Evolutionary conservation across 2,329 filamentous ascomycete genomes (phyloP), one percentile per base, ranked within the genome.

Genomic region (Trichothecium sympodiale): DNA sequence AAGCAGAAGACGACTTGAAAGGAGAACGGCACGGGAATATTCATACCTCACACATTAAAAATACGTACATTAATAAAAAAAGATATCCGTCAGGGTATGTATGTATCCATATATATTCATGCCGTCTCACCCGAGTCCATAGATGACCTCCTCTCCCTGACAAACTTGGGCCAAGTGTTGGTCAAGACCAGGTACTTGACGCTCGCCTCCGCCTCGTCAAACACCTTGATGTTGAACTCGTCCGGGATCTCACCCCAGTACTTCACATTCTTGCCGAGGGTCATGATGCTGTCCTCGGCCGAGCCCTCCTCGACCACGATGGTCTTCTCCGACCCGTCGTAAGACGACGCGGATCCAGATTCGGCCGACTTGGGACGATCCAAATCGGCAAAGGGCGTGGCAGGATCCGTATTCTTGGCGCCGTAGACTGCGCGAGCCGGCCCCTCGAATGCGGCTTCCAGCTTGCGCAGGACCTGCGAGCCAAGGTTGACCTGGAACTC

Each of bases 141-240:
- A 2, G 55, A 59, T n/a, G 47, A 45, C 25, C 55, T 46, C 33
- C 55, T 46, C 34, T 67, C 63, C 39, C 54, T 60, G 40, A 74
- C 64, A 42, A 69, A 77, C 48, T 73, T 74, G 26, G 71, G 70
- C 78, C 78, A 83, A 1, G 78, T 83, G 50, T 82, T 82, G 12
- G 76, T 80, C 37, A 81, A 57, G 3, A 83, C 76, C 7, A 81
- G 63, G 41, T 80, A 78, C 53, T 79, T 80, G 57, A 83, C 72
- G 46, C 68, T 71, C 12, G 57, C 52, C 47, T 79, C 69, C 0
- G 77, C 71, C 14, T 61, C 64, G 45, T 80, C 74, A 45, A 83
- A 82, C 4, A 81, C 63, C 0, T 49, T 50, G 4, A 61, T 56
- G 34, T 64, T 60, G 39, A 82, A 82, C 0, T 44, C 57, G 0